Conservation (phyloP, 352 stramenopile genomes). For the Pythium biforme region DNA sequence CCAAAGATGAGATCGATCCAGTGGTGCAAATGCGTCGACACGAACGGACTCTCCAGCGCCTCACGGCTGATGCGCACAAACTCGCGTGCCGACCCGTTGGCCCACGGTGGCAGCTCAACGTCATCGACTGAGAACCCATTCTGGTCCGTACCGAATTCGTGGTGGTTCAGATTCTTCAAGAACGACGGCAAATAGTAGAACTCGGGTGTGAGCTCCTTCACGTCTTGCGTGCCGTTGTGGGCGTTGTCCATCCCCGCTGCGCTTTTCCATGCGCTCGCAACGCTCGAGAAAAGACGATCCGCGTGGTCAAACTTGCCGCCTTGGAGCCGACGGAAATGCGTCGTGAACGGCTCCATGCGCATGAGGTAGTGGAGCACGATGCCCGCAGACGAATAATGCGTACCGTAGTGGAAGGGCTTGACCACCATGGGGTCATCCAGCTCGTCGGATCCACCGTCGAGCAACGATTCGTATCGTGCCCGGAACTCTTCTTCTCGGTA, state of each 20-base stretch:
- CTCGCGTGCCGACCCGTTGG: slow-evolving; percentile 89
- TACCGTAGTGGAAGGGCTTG: slow-evolving; percentile 95
- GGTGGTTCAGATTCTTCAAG: slow-evolving; percentile 94
- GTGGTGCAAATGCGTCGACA: slow-evolving; percentile 94
- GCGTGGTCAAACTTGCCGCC: slow-evolving; percentile 97
- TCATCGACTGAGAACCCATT: slow-evolving; percentile 85
- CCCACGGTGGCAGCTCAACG: slow-evolving; percentile 93
- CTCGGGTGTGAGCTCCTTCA: slow-evolving; percentile 99
- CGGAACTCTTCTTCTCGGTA: slow-evolving; percentile 88
- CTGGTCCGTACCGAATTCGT: slow-evolving; percentile 92
- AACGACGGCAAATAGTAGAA: slow-evolving; percentile 97
- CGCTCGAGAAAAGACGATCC: slow-evolving; percentile 96
- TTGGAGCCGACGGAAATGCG: slow-evolving; percentile 93
- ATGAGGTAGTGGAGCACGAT: slow-evolving; percentile 98
- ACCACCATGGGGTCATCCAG: slow-evolving; percentile 44
- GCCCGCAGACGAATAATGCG: slow-evolving; percentile 88
- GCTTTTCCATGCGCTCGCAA: slow-evolving; percentile 91
- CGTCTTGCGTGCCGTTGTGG: slow-evolving; percentile 90
- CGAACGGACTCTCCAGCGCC: slow-evolving; percentile 95
- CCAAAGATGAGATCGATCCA: slow-evolving; percentile 99
- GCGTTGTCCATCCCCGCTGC: slow-evolving; percentile 57
- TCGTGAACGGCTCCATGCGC: slow-evolving; percentile 95
- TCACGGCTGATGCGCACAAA: slow-evolving; percentile 96
- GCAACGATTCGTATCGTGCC: slow-evolving; percentile 58
- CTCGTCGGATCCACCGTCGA: slow-evolving; percentile 31